Percentiles rank a stretch among this genome's conserved stretches.
phyloP scores from a whole-genome alignment of 192 early-diverging fungal genomes.

The Dissophora ornata region DNA sequence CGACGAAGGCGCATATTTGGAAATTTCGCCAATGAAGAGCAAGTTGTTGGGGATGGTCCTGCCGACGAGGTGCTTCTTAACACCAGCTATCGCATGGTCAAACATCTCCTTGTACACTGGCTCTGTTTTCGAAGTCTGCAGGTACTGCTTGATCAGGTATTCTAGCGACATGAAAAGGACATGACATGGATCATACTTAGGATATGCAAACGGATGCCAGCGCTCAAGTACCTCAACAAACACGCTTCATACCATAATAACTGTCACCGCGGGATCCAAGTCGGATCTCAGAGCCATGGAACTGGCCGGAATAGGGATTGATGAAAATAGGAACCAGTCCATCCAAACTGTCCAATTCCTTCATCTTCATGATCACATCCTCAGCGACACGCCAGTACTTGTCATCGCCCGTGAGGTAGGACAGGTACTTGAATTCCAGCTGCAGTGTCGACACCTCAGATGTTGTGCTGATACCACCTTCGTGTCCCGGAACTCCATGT shows the following conservation, averaged over 20 bases:
- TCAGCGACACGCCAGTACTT: constrained; percentile 82
- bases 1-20: constrained; percentile 8
- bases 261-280: constrained; percentile 88
- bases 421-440: constrained; percentile 88
- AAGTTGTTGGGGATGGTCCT: constrained; percentile 67
- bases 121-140: constrained; percentile 75
- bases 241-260: constrained; percentile 82
- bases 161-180: constrained; percentile 60
- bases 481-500: constrained; percentile 65
- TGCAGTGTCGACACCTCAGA: constrained; percentile 89
- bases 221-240: background rate
- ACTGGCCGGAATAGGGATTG: constrained; percentile 67
- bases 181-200: too few relatives aligned
- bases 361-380: constrained; percentile 65
- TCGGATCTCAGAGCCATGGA: constrained; percentile 68
- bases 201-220: too few relatives aligned
- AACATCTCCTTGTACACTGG: constrained; percentile 75
- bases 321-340: constrained; percentile 86
- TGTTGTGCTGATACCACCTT: constrained; percentile 65
- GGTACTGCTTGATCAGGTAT: constrained; percentile 91
- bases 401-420: constrained; percentile 77
- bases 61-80: constrained; percentile 73
- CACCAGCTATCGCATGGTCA: constrained; percentile 67
- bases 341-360: constrained; percentile 63
- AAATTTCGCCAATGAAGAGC: constrained; percentile 76